phyloP scores from a whole-genome alignment of 2,329 filamentous ascomycete species.

The Diaporthe vexans region DNA sequence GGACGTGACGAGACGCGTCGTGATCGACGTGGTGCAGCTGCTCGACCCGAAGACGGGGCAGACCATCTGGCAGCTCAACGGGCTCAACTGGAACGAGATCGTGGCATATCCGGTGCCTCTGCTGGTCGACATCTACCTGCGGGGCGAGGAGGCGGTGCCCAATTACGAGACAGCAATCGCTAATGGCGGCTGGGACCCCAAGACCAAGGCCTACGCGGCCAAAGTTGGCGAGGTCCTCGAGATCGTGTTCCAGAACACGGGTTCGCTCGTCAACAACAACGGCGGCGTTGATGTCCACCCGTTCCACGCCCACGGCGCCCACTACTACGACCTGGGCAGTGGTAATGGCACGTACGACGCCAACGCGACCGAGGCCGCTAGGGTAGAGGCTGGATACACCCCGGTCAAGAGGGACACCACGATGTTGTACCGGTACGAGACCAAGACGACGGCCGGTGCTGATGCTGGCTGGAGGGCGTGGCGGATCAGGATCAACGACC shows the following conservation, averaged over 20 bases:
- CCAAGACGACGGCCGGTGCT: conserved; percentile 54
- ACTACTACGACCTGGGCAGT: conserved; percentile 66
- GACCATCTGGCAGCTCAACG: conserved; percentile 58
- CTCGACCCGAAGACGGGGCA: conserved; percentile 49
- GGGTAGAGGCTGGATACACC: conserved; percentile 50
- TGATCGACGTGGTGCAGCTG: conserved; percentile 60
- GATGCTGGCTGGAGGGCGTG: conserved; percentile 72
- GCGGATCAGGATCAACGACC: conserved; percentile 63
- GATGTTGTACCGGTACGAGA: conserved; percentile 67
- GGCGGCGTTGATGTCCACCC: conserved; percentile 60
- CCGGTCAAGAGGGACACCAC: conserved; percentile 63
- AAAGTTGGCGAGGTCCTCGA: conserved; percentile 69
- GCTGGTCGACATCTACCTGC: conserved; percentile 65
- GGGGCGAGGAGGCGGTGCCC: conserved; percentile 61
- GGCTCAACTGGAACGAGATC: conserved; percentile 60
- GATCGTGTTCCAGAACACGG: conserved; percentile 54
- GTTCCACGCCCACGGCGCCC: conserved; percentile 68
- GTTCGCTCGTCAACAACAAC: conserved; percentile 58
- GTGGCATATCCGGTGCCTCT: conserved; percentile 54
- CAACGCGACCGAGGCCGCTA: conserved; percentile 60
- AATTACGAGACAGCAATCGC: conserved; percentile 64
- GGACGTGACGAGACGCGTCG: conserved; percentile 65
- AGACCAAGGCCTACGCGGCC: conserved; percentile 64
- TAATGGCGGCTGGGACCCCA: conserved; percentile 68
- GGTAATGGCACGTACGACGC: conserved; percentile 68